Base-by-base conservation (phyloP, 805 yeast genomes). In the Kodamaea restingae region DNA sequence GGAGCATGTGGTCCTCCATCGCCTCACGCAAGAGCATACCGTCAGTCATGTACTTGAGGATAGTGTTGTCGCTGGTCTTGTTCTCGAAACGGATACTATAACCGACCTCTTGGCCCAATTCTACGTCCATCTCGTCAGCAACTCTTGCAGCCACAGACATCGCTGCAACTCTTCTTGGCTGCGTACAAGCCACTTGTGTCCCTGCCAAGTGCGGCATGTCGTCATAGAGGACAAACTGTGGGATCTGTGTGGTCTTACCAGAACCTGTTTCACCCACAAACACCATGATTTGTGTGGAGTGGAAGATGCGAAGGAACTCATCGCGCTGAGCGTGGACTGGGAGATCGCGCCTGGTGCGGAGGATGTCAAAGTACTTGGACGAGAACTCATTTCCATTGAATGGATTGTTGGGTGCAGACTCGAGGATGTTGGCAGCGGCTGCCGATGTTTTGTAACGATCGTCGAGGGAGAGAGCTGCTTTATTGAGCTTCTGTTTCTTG, bases 201-300 rank as follows among this genome's bases (percentile, higher is more conserved):
- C 91, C 90, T 38, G 67, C 66, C 49, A 88, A 68, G 54, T 88
- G 96, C 12, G 97, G 96, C 75, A 91, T 76, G 51, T 90, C 98
- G 59, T 93, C 97, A 54, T 78, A 88, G 36, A 82, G 67, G 15
- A 91, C 96, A 64, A 90, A 93, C 65, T 91, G 98, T 3, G 98
- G 98, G 47, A 91, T 90, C 67, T 91, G 98, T 1, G 98, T 91
- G 18, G 98, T 91, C 64, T 91, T 91, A 77, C 98, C 98, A 21
- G 96, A 88, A 69, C 98, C 98, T 4, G 98, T 91, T 61, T 91
- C 98, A 71, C 98, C 98, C 38, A 93, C 98, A 63, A 93, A 88
- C 26, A 91, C 98, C 95, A 93, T 84, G 58, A 91, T 85, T 65
- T 91, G 98, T 27, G 91, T 80, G 15, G 75, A 67, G 47, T 91